Base-by-base conservation (phyloP, 192 early-diverging fungal species). In the Gamsiella multidivaricata region DNA sequence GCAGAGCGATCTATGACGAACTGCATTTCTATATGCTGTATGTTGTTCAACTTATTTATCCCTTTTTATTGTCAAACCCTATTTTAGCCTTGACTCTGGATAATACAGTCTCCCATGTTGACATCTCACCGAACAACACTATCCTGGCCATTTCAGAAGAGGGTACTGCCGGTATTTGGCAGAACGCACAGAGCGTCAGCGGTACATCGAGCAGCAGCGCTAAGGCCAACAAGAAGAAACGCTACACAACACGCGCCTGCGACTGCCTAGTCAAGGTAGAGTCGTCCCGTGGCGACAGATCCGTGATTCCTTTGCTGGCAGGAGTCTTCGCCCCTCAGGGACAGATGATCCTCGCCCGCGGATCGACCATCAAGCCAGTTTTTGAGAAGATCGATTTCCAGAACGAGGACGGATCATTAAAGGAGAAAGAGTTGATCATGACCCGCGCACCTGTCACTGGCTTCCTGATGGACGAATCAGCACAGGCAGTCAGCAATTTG, bases 141-240 rank as follows among this genome's bases (percentile, higher is more conserved):
- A 69, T 88, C 0, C 53, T 87, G 37, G 86, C 84, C 42, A 73
- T 87, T 17, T 82, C 86, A 53, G 86, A 87, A 32, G 82, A 86
- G 31, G 86, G 86, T 34, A 69, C 80, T n/a, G 71, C 83, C 33
- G 75, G 81, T 60, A 37, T 87, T 45, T 87, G 84, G 81, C 78
- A 85, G 56, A 82, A 85, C 23, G 82, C 81, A 33, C 64, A 68
- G 26, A 81, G 61, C 1, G 52, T 70, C 20, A 65, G 64, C 23
- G 65, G 71, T 6, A 74, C 76, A 29, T 61, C 81, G 42, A 70
- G 62, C 25, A 47, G 50, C 25, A 52, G 54, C 33, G 51, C 67
- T 49, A 80, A 64, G 33, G 72, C 57, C 8, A 76, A 78, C 80
- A 85, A 86, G 76, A 85, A 78, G 68, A 86, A 79, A 43, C 55